Conservation (phyloP, 257 asterid species). For the Rhazya stricta region DNA sequence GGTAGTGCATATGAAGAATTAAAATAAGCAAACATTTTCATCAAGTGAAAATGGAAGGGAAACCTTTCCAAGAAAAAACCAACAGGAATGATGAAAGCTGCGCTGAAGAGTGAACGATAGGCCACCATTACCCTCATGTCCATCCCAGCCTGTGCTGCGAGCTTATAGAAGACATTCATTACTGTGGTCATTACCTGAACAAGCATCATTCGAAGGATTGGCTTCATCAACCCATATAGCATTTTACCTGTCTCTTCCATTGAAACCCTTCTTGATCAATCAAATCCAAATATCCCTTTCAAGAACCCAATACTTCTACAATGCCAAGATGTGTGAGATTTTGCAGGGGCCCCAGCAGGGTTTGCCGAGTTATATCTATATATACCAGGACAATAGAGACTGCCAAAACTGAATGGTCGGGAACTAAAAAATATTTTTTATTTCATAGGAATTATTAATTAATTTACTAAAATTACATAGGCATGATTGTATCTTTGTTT, state of each 20-base stretch:
- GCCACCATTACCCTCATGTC: slow-evolving; percentile 36
- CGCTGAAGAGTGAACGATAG: slow-evolving; percentile 59
- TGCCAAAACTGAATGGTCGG: too few species aligned
- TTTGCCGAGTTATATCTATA: too few species aligned
- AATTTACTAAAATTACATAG: too few species aligned
- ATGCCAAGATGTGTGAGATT: too few species aligned
- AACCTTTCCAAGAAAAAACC: slow-evolving; percentile 55
- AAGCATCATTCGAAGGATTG: slow-evolving; percentile 43
- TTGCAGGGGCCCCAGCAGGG: too few species aligned
- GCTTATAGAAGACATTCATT: slow-evolving; percentile 41
- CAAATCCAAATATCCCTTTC: too few species aligned
- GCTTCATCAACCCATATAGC: slow-evolving; percentile 33
- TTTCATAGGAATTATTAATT: too few species aligned
- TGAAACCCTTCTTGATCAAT: background rate
- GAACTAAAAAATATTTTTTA: too few species aligned
- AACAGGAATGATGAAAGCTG: slow-evolving; percentile 47
- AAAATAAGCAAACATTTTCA: background rate
- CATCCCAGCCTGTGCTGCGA: slow-evolving; percentile 62
- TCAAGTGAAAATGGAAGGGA: background rate
- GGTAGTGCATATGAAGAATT: background rate
- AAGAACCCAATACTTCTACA: too few species aligned
- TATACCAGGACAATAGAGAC: too few species aligned
- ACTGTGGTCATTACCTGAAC: slow-evolving; percentile 30
- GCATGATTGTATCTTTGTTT: too few species aligned
- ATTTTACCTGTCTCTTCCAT: background rate